Percentiles rank a stretch among this genome's conserved stretches.
Conservation (phyloP, 306 rosid genomes). For the Clitoria ternatea region DNA sequence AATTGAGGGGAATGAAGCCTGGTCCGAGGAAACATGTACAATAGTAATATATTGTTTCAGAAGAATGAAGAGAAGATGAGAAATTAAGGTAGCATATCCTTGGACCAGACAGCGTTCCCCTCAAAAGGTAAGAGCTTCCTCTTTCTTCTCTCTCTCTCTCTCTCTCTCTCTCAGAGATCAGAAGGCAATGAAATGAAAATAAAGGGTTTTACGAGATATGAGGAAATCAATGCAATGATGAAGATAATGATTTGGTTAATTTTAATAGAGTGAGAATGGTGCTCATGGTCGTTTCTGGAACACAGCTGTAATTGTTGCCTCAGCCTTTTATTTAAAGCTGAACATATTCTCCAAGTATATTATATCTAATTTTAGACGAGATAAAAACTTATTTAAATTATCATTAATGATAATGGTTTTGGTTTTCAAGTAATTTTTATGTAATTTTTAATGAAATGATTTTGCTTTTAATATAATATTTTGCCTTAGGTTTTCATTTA, state of each 20-base stretch:
- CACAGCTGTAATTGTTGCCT: constrained; percentile 27
- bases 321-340: constrained; percentile 21
- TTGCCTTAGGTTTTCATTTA: too few relatives aligned
- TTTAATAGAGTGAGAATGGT: constrained; percentile 9
- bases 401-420: too few relatives aligned
- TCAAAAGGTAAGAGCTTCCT: constrained; percentile 50
- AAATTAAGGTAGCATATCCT: too few relatives aligned
- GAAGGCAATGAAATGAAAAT: constrained; percentile 8
- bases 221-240: constrained; percentile 36
- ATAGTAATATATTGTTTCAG: too few relatives aligned
- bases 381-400: too few relatives aligned
- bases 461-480: too few relatives aligned
- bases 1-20: constrained; percentile 88
- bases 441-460: too few relatives aligned
- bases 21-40: constrained; percentile 69
- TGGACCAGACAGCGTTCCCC: constrained; percentile 73
- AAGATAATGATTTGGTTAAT: constrained; percentile 45
- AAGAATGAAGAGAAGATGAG: too few relatives aligned
- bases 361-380: too few relatives aligned
- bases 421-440: too few relatives aligned
- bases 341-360: background rate
- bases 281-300: constrained; percentile 24
- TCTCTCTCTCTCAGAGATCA: too few relatives aligned
- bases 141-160: too few relatives aligned
- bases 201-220: constrained; percentile 16